Conservation (phyloP, 2,329 filamentous ascomycete species). For the Botrytis fabae region DNA sequence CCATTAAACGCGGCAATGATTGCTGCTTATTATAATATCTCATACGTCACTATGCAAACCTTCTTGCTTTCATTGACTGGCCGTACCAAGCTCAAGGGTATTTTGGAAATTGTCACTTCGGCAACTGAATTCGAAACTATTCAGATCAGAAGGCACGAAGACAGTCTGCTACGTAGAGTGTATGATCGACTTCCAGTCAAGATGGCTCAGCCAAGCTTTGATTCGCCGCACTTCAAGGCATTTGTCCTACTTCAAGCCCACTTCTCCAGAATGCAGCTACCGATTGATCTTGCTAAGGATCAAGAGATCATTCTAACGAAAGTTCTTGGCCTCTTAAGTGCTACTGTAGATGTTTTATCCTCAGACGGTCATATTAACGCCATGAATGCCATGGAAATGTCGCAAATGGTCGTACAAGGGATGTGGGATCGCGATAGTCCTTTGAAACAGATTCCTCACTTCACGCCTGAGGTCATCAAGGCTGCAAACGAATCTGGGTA, state of each 20-base stretch:
- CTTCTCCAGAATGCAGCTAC: slow-evolving; percentile 95
- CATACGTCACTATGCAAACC: slow-evolving; percentile 98
- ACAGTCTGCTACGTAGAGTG: slow-evolving; percentile 81
- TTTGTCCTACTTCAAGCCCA: slow-evolving; percentile 97
- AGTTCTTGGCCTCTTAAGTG: slow-evolving; percentile 83
- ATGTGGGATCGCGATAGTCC: slow-evolving; percentile 99
- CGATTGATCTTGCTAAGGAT: slow-evolving; percentile 92
- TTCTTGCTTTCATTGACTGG: slow-evolving; percentile 87
- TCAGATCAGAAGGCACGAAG: slow-evolving; percentile 91
- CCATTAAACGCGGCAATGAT: slow-evolving; percentile 98
- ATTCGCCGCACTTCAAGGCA: slow-evolving; percentile 97
- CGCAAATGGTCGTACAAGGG: slow-evolving; percentile 96
- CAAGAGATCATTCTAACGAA: slow-evolving; percentile 86
- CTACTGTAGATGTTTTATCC: slow-evolving; percentile 90
- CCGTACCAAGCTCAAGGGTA: slow-evolving; percentile 92
- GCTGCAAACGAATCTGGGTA: slow-evolving; percentile 77
- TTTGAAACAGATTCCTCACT: slow-evolving; percentile 96
- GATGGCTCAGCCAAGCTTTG: slow-evolving; percentile 81
- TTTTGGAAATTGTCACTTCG: slow-evolving; percentile 94
- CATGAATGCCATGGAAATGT: slow-evolving; percentile 98
- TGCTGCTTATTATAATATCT: slow-evolving; percentile 98
- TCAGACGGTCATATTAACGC: slow-evolving; percentile 96
- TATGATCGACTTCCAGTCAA: slow-evolving; percentile 95
- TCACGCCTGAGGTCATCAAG: slow-evolving; percentile 79
- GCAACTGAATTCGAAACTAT: slow-evolving; percentile 96